Base-by-base conservation (phyloP, 2,329 filamentous ascomycete genomes). In the Fusarium sp. region DNA sequence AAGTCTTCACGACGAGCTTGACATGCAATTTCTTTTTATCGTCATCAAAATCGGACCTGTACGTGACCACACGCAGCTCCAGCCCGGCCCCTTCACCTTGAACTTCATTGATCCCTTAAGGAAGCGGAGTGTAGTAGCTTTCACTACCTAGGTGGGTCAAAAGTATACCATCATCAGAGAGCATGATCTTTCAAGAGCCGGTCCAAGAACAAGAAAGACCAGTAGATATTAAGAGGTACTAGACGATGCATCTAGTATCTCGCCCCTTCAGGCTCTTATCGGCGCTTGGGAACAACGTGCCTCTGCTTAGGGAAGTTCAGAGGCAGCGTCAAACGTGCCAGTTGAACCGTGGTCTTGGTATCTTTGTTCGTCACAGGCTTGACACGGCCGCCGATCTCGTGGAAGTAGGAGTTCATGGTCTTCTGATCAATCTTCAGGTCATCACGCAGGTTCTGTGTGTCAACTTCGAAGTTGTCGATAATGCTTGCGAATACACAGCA, bases 261-360 rank as follows among this genome's bases (percentile, higher is more conserved):
- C 17, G 19, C 10, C 34, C 7, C 6, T 42, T 52, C 26, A 24
- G 15, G 11, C 24, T 28, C 38, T 39, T 68, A 72, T 46, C 72
- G 70, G 24, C 73, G 70, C 52, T 74, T 74, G 14, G 72, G 72
- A 14, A 69, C 73, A 52, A 78, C 76, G 23, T 76, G 73, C 50
- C 77, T 75, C 70, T 80, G 78, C 81, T 91, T 94, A 2, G 95
- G 96, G 76, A 97, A 97, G 60, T 89, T 85, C 45, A 97, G 81
- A 4, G 96, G 96, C 65, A 97, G 78, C 71, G 85, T 87, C 72
- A 98, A 81, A 70, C 88, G 88, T 14, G 91, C 94, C 48, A 94
- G 80, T 61, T 85, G 80, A 28, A 78, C 72, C 57, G 77, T 77
- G 60, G 79, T 85, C 63, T 88, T 88, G 56, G 87, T 87, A 55